These are phyloP conservation scores for Centella asiatica DNA, from an alignment of 129 eudicot species.

Conservation along the genomic window DNA sequence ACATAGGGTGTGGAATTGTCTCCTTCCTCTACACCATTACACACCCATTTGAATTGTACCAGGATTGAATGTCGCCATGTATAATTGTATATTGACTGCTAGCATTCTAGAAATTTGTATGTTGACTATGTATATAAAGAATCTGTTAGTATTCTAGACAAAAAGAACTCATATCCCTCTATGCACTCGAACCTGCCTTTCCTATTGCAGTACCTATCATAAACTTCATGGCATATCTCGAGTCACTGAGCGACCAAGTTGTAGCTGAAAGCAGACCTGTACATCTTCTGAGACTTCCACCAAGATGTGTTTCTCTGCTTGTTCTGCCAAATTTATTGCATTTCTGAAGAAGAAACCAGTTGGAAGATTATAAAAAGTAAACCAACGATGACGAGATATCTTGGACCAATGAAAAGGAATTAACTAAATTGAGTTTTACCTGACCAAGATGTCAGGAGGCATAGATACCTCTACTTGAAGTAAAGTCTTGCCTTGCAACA, in stretches of 20 bases:
- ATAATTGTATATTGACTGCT: no score
- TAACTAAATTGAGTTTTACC: constrained; percentile 27
- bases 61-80: no score
- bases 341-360: constrained; percentile 35
- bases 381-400: neutral
- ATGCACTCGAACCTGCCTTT: neutral
- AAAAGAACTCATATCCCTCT: neutral
- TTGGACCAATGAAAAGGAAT: neutral
- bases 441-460: constrained; percentile 48
- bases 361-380: neutral
- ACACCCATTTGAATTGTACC: no score
- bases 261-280: constrained; percentile 43
- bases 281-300: constrained; percentile 25
- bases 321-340: constrained; percentile 50
- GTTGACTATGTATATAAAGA: no score
- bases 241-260: constrained; percentile 37
- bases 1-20: no score
- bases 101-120: no score
- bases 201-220: neutral
- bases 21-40: no score
- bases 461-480: constrained; percentile 66
- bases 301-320: constrained; percentile 42
- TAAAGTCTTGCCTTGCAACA: constrained; percentile 38
- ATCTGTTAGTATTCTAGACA: neutral
- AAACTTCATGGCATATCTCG: neutral